Base-by-base conservation (phyloP, 441 rosid species). In the Melastoma candidum region DNA sequence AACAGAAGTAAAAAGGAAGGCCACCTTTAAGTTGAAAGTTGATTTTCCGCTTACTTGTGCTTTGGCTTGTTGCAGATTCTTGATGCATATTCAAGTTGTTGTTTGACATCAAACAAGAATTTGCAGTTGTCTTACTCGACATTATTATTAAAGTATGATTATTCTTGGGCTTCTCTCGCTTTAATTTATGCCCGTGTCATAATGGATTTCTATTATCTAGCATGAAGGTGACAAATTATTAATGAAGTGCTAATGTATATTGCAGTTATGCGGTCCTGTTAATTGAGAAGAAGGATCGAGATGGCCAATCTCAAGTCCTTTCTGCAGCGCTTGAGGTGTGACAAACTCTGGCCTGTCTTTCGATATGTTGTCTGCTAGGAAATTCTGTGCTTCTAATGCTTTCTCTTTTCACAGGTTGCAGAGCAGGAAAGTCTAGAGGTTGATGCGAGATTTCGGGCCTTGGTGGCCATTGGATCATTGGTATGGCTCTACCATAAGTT, bases 231-330 rank as follows among this genome's bases (percentile, higher is more conserved):
- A 32, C 8, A 8, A 32, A 32, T 32, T 32, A 32, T 32, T 32
- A 32, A 32, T 32, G 41, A 32, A 32, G 41, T 32, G 41, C 41
- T 32, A 32, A 8, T 8, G 41, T 32, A 32, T 32, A 4, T 60
- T 24, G 39, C 82, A 87, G 96, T 69, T 94, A 82, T 65, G 81
- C 95, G 3, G 93, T 94, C 68, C 77, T 90, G 14, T 70, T 90
- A 60, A 85, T 77, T 60, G 89, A 78, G 59, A 83, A 74, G 71
- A 83, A 80, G 70, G 97, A 85, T 76, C 59, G 77, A 73, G 96
- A 87, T 60, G 97, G 99, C 57, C 99, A 94, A 79, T 74, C 92
- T 51, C 96, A 90, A 65, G 97, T 82, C 67, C 97, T 94, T 78
- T 90, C 99, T 54, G 87, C 95, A 24, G 94, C 94, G 41, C 79